Percentiles rank a stretch among this genome's conserved stretches.
These are phyloP conservation scores for Pythium dissimile DNA, from an alignment of 352 stramenopile genomes.

Conservation along the genomic window DNA sequence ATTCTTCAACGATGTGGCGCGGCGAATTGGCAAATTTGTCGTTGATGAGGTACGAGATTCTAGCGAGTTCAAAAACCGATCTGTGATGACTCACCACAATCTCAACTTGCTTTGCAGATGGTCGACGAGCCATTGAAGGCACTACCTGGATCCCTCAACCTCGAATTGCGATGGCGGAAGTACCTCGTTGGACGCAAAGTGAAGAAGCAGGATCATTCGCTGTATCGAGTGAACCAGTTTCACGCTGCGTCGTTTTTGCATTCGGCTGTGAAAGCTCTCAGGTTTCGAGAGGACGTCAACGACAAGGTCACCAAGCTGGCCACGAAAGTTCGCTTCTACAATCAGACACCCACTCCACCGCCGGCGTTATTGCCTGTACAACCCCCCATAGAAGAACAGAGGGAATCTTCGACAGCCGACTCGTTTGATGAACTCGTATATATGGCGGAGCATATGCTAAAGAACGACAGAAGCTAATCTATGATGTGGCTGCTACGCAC, in stretches of 20 bases:
- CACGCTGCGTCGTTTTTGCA: slow-evolving; percentile 41
- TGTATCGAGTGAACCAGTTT: slow-evolving; percentile 56
- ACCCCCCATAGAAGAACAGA: slow-evolving; percentile 1
- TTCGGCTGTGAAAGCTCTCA: slow-evolving; percentile 40
- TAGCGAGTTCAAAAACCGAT: too few relatives aligned
- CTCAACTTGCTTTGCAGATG: slow-evolving; percentile 33
- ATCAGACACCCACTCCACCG: background rate
- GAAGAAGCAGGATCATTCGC: slow-evolving; percentile 42
- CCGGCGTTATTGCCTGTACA: background rate
- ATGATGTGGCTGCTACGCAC: too few relatives aligned
- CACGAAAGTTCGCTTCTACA: background rate
- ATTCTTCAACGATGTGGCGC: slow-evolving; percentile 53
- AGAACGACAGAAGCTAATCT: background rate
- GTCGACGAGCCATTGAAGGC: slow-evolving; percentile 45
- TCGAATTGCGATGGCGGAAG: slow-evolving; percentile 60
- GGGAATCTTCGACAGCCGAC: background rate
- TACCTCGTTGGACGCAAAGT: slow-evolving; percentile 49
- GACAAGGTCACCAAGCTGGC: slow-evolving; percentile 37
- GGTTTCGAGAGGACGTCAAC: slow-evolving; percentile 51
- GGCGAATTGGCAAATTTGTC: slow-evolving; percentile 58
- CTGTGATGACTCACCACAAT: background rate
- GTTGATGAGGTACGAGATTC: slow-evolving; percentile 47
- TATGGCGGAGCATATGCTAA: slow-evolving; percentile 15
- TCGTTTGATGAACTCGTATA: slow-evolving; percentile 13
- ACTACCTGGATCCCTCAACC: slow-evolving; percentile 43